These are phyloP conservation scores for Byssothecium circinans DNA, from an alignment of 2,329 filamentous ascomycete species.

Conservation along the genomic window DNA sequence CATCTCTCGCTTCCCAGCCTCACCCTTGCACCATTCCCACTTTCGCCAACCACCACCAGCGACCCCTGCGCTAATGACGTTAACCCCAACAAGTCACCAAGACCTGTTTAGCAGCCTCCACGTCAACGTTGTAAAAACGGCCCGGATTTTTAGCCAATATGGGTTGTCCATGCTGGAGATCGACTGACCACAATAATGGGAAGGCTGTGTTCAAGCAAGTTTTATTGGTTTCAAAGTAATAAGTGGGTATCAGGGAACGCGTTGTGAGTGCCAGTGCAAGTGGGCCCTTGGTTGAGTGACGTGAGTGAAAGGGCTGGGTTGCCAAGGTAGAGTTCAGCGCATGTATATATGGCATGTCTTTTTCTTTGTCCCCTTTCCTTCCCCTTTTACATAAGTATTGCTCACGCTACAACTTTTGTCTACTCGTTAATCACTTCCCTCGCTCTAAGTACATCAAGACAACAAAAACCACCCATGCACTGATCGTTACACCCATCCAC, in stretches of 20 bases:
- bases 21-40: too few relatives aligned
- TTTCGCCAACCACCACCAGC: too few relatives aligned
- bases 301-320: constrained; percentile 17
- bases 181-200: background rate
- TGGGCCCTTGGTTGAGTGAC: constrained; percentile 26
- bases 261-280: constrained; percentile 5
- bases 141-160: background rate
- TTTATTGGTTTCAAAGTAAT: background rate
- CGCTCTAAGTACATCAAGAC: background rate
- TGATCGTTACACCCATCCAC: background rate
- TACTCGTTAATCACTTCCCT: background rate
- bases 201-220: background rate
- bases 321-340: background rate
- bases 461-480: background rate
- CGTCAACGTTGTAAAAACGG: background rate
- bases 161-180: background rate
- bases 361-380: background rate
- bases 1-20: too few relatives aligned
- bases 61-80: background rate
- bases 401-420: background rate
- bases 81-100: background rate
- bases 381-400: background rate
- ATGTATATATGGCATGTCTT: background rate
- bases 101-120: background rate
- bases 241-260: background rate